A percentile compares a stretch with the other conserved stretches of the same genome.
phyloP scores from a whole-genome alignment of 2,329 filamentous ascomycete genomes.

The Coniella vitis region DNA sequence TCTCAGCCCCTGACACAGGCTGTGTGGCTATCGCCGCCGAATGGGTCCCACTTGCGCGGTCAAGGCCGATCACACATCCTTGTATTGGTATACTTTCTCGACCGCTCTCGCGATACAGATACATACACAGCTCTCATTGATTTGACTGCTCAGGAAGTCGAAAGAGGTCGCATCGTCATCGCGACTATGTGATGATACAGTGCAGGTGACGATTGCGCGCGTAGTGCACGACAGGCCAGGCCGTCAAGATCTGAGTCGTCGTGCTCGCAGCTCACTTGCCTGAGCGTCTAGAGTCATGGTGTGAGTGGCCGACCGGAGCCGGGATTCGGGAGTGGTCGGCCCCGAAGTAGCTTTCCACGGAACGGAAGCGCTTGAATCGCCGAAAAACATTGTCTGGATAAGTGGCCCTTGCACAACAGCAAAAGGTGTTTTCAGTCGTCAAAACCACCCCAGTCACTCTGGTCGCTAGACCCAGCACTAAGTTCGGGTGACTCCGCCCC shows the following conservation, averaged over 20 bases:
- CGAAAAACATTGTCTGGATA: background rate
- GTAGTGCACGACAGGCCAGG: too few relatives aligned
- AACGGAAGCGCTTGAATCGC: background rate
- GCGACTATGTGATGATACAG: too few relatives aligned
- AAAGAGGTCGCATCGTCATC: too few relatives aligned
- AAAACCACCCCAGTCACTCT: constrained; percentile 14
- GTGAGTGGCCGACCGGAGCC: background rate
- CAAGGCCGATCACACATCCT: too few relatives aligned
- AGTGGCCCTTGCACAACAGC: background rate
- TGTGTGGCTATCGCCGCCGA: background rate
- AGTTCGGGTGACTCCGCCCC: constrained; percentile 7
- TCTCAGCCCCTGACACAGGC: background rate
- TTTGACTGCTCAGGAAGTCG: too few relatives aligned
- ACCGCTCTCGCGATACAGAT: too few relatives aligned
- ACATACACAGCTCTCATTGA: too few relatives aligned
- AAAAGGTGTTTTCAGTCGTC: constrained; percentile 11
- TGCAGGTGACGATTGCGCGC: too few relatives aligned
- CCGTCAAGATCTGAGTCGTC: background rate
- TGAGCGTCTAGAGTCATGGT: background rate
- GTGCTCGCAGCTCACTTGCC: background rate
- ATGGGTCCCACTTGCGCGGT: too few relatives aligned
- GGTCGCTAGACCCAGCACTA: background rate
- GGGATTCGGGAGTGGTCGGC: background rate
- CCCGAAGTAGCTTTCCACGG: background rate
- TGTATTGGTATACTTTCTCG: too few relatives aligned